phyloP scores from a whole-genome alignment of 2,329 filamentous ascomycete genomes.

The Aspergillus eucalypticola region DNA sequence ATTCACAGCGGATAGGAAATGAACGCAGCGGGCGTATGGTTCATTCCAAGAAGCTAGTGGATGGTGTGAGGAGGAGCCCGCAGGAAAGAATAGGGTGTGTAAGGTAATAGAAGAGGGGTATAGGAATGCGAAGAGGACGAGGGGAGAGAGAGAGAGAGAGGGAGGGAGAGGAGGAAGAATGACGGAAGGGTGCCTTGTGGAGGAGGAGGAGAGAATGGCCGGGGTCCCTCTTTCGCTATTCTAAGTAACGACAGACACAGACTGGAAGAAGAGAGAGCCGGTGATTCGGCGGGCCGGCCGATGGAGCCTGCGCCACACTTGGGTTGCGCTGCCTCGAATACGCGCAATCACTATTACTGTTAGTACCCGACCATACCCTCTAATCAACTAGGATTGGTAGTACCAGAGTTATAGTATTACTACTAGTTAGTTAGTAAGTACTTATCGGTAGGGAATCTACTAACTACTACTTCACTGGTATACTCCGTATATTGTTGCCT shows the following conservation, averaged over 20 bases:
- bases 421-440: neutral
- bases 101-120: neutral
- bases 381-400: neutral
- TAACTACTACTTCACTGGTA: neutral
- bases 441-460: neutral
- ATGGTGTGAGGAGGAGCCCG: neutral
- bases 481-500: neutral
- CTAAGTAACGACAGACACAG: neutral
- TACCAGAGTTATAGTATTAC: neutral
- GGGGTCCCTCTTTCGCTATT: too few relatives aligned
- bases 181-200: constrained; percentile 20
- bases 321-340: constrained; percentile 10
- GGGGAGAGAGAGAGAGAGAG: constrained; percentile 11
- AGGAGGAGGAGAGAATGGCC: neutral
- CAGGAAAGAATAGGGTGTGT: neutral
- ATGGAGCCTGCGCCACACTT: constrained; percentile 29
- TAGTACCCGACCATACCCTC: neutral
- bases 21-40: constrained; percentile 17
- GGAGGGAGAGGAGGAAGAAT: constrained; percentile 14
- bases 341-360: constrained; percentile 16
- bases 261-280: neutral
- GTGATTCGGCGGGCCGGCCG: constrained; percentile 11
- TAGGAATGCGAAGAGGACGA: constrained; percentile 4
- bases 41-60: constrained; percentile 18
- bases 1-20: constrained; percentile 16